These are phyloP conservation scores for Aspergillus asperescens DNA, from an alignment of 495 filamentous ascomycete genomes.

Conservation along the genomic window DNA sequence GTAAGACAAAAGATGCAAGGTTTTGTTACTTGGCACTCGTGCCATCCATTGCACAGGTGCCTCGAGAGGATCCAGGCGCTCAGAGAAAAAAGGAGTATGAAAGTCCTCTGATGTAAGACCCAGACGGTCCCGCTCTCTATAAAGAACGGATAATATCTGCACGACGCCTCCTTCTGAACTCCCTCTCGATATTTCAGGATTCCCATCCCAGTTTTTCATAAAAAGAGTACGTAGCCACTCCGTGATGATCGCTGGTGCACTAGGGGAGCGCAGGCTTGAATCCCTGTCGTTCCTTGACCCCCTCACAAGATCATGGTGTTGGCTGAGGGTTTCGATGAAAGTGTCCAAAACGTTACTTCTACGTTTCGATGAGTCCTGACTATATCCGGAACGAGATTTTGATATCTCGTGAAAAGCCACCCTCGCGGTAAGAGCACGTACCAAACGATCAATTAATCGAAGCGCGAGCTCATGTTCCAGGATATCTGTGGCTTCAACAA, in stretches of 20 bases:
- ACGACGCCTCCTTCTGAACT: conserved; percentile 68
- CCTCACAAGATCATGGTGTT: conserved; percentile 23
- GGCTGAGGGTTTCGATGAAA: conserved; percentile 37
- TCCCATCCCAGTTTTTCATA: conserved; percentile 72
- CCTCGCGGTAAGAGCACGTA: conserved; percentile 49
- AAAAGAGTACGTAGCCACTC: conserved; percentile 76
- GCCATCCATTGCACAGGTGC: conserved; percentile 70
- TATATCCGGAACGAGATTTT: conserved; percentile 37
- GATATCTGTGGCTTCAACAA: conserved; percentile 44
- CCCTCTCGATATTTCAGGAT: conserved; percentile 59
- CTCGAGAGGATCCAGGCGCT: conserved; percentile 70
- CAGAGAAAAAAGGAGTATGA: conserved; percentile 66
- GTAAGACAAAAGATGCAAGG: conserved; percentile 71
- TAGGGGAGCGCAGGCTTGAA: conserved; percentile 29
- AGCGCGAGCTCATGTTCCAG: conserved; percentile 59
- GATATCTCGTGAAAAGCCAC: conserved; percentile 49
- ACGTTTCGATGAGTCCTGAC: conserved; percentile 27
- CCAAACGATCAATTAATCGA: conserved; percentile 49
- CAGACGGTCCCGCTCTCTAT: conserved; percentile 57
- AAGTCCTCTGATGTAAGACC: conserved; percentile 64
- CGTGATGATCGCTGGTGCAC: conserved; percentile 52
- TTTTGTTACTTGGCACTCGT: conserved; percentile 49
- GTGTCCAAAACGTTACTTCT: conserved; percentile 34
- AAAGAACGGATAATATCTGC: conserved; percentile 67
- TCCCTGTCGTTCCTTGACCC: conserved; percentile 29